Evolutionary conservation across 2,329 filamentous ascomycete species (phyloP).

Genomic region (Arthroderma sp.): DNA sequence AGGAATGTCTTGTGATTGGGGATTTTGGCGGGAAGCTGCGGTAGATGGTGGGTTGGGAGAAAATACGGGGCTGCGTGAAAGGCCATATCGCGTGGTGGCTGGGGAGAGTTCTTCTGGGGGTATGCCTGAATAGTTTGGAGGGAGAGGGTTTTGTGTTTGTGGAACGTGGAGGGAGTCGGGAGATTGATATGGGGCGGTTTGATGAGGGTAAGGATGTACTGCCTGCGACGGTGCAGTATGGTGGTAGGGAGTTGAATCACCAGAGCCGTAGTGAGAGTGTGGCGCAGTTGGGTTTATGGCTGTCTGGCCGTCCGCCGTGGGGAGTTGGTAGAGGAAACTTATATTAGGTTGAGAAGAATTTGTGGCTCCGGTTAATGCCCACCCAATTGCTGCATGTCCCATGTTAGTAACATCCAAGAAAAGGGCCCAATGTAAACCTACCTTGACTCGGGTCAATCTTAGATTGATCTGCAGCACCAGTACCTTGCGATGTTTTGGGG

Average conservation of each 20-base stretch:
- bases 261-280: no score
- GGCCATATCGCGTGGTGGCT: no score
- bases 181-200: background rate
- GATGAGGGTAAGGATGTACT: background rate
- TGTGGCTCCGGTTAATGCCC: conserved; percentile 76
- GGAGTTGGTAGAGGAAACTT: conserved; percentile 63
- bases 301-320: conserved; percentile 18
- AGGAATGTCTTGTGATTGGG: conserved; percentile 9
- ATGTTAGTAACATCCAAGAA: conserved; percentile 17
- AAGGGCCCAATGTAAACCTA: conserved; percentile 31
- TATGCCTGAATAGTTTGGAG: no score
- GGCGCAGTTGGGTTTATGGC: conserved; percentile 1
- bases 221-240: background rate
- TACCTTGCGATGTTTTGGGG: background rate
- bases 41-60: conserved; percentile 10
- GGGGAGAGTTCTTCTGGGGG: no score
- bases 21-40: conserved; percentile 16
- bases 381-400: conserved; percentile 51
- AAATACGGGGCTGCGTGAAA: no score
- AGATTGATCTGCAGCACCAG: conserved; percentile 14
- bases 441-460: conserved; percentile 2
- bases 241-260: background rate
- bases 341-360: conserved; percentile 75
- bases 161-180: background rate
- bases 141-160: no score